A percentile compares a stretch with the other conserved stretches of the same genome.
These are phyloP conservation scores for Sugiyamaella novakii DNA, from an alignment of 1,139 yeast genomes.

Conservation along the genomic window DNA sequence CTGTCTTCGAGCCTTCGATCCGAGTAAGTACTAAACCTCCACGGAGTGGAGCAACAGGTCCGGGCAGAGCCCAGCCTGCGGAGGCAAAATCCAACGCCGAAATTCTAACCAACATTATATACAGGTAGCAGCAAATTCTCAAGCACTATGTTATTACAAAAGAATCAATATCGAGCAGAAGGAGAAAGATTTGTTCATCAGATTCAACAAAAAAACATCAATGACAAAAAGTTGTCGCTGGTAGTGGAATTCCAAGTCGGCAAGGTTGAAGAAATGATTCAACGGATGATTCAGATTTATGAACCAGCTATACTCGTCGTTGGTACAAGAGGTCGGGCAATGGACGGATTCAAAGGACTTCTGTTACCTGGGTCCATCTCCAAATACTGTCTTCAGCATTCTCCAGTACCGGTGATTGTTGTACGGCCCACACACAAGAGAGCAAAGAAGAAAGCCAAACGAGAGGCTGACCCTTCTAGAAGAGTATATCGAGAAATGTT, in stretches of 20 bases:
- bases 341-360: constrained; percentile 50
- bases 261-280: constrained; percentile 57
- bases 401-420: constrained; percentile 67
- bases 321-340: constrained; percentile 56
- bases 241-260: constrained; percentile 66
- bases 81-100: constrained; percentile 1
- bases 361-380: constrained; percentile 52
- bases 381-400: constrained; percentile 65
- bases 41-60: neutral
- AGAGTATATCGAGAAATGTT: constrained; percentile 28
- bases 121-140: no score
- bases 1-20: constrained; percentile 60
- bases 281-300: constrained; percentile 58
- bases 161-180: constrained; percentile 41
- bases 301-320: constrained; percentile 67
- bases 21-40: constrained; percentile 24
- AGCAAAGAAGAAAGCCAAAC: constrained; percentile 38
- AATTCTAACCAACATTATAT: no score
- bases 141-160: constrained; percentile 6
- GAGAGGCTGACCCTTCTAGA: constrained; percentile 41
- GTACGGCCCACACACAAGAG: constrained; percentile 59
- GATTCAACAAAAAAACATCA: constrained; percentile 50
- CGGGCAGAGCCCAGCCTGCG: constrained; percentile 2
- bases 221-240: constrained; percentile 44
- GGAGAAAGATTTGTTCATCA: constrained; percentile 46